phyloP scores from a whole-genome alignment of 2,329 filamentous ascomycete species.

The Fusarium metavorans region DNA sequence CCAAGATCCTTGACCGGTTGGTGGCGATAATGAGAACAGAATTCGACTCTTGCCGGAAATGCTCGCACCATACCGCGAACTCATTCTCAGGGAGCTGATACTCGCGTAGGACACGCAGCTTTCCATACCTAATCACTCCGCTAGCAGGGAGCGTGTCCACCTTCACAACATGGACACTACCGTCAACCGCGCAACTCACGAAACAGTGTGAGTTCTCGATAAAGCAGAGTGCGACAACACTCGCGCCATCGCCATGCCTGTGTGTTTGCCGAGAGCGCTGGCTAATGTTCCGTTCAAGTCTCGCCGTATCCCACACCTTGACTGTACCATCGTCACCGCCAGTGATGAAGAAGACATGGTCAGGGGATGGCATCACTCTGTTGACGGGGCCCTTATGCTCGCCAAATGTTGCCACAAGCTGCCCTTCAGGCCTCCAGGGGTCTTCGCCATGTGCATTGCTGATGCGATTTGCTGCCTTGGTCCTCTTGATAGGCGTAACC shows the following conservation, averaged over 20 bases:
- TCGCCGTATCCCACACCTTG: slow-evolving; percentile 91
- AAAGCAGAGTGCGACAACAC: slow-evolving; percentile 87
- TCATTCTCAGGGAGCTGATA: slow-evolving; percentile 82
- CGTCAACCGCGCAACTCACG: slow-evolving; percentile 89
- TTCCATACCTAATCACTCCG: slow-evolving; percentile 78
- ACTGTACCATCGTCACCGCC: slow-evolving; percentile 91
- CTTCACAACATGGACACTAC: slow-evolving; percentile 89
- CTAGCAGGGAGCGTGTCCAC: slow-evolving; percentile 67
- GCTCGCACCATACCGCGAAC: slow-evolving; percentile 89
- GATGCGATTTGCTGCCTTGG: slow-evolving; percentile 62
- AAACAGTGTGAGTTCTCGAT: slow-evolving; percentile 96
- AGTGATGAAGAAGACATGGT: slow-evolving; percentile 95
- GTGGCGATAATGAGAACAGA: slow-evolving; percentile 91
- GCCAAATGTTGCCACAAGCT: slow-evolving; percentile 86
- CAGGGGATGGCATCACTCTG: slow-evolving; percentile 83
- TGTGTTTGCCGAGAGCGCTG: slow-evolving; percentile 90
- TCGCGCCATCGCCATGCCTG: slow-evolving; percentile 76
- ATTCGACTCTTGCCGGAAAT: slow-evolving; percentile 84
- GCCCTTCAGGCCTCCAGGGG: slow-evolving; percentile 84
- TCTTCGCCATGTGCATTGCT: slow-evolving; percentile 60
- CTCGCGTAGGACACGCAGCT: slow-evolving; percentile 79
- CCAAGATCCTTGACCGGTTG: slow-evolving; percentile 84
- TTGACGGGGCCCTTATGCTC: slow-evolving; percentile 89
- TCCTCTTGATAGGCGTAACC: slow-evolving; percentile 75
- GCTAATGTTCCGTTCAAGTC: slow-evolving; percentile 91